Conservation (phyloP, 1,139 yeast genomes). For the Yamadazyma membranifaciens region DNA sequence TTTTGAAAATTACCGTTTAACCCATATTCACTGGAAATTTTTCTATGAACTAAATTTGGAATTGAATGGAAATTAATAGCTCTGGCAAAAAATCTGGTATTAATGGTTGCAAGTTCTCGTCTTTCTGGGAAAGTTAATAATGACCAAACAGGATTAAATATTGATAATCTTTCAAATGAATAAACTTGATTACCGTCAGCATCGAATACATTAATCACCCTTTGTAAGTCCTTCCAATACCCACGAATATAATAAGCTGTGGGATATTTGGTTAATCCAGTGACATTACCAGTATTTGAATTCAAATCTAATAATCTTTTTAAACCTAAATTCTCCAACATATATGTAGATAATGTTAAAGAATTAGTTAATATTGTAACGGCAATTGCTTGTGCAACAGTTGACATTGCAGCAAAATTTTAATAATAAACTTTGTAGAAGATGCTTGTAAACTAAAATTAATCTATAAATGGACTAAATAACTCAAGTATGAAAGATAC, state of each 20-base stretch:
- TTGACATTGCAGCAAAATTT: constrained; percentile 14
- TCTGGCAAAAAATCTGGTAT: constrained; percentile 46
- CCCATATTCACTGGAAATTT: constrained; percentile 16
- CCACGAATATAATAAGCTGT: constrained; percentile 45
- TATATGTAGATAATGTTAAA: constrained; percentile 36
- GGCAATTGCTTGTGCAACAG: constrained; percentile 41
- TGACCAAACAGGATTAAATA: constrained; percentile 53
- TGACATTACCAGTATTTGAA: constrained; percentile 33
- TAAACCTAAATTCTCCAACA: constrained; percentile 38
- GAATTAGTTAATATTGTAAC: constrained; percentile 38
- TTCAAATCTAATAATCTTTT: constrained; percentile 34
- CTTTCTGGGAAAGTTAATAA: constrained; percentile 45
- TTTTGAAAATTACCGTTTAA: constrained; percentile 31
- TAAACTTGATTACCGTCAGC: constrained; percentile 39
- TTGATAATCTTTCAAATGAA: constrained; percentile 52
- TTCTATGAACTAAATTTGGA: constrained; percentile 45
- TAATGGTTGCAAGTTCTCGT: constrained; percentile 49
- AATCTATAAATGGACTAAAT: too few relatives aligned
- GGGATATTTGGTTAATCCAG: constrained; percentile 40
- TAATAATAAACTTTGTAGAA: not conserved
- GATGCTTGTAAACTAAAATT: not conserved
- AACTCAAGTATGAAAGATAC: not conserved
- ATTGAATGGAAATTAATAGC: constrained; percentile 52
- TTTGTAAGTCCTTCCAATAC: constrained; percentile 45
- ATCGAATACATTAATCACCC: constrained; percentile 49